These are phyloP conservation scores for Clitocybe nebularis DNA, from an alignment of 1,284 basidiomycete genomes.

Conservation along the genomic window DNA sequence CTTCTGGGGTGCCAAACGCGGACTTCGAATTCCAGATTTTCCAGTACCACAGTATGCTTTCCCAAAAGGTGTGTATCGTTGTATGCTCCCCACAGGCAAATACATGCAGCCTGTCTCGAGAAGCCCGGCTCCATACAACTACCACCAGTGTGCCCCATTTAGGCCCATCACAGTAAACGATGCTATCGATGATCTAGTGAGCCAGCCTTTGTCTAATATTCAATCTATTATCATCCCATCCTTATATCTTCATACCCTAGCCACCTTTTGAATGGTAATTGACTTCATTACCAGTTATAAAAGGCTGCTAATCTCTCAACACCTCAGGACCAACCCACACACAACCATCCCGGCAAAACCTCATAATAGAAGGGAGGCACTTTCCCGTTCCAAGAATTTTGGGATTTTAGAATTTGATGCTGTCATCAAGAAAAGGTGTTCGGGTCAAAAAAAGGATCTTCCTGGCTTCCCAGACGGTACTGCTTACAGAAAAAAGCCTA, in stretches of 20 bases:
- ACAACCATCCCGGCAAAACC: constrained; percentile 26
- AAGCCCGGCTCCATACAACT: constrained; percentile 27
- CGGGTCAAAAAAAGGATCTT: constrained; percentile 11
- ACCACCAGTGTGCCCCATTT: constrained; percentile 54
- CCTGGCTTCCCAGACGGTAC: constrained; percentile 45
- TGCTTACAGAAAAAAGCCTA: constrained; percentile 41
- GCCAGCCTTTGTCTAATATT: constrained; percentile 6
- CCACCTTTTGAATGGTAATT: constrained; percentile 63
- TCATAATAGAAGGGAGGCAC: constrained; percentile 27
- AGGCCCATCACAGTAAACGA: constrained; percentile 52
- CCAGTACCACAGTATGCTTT: constrained; percentile 61
- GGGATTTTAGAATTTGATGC: constrained; percentile 44
- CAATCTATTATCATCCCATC: not conserved
- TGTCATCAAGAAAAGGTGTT: constrained; percentile 5
- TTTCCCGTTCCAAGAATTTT: constrained; percentile 28
- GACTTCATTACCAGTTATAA: no score
- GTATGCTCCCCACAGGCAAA: constrained; percentile 32
- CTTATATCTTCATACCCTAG: constrained; percentile 30
- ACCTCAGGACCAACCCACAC: constrained; percentile 51
- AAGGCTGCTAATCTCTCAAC: no score
- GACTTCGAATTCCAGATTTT: constrained; percentile 52
- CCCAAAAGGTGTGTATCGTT: constrained; percentile 23
- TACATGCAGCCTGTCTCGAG: constrained; percentile 37
- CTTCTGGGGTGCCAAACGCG: constrained; percentile 59
- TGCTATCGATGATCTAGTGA: constrained; percentile 63